phyloP scores from a whole-genome alignment of 148 eudicot species.

The Tetragonia tetragonoides region DNA sequence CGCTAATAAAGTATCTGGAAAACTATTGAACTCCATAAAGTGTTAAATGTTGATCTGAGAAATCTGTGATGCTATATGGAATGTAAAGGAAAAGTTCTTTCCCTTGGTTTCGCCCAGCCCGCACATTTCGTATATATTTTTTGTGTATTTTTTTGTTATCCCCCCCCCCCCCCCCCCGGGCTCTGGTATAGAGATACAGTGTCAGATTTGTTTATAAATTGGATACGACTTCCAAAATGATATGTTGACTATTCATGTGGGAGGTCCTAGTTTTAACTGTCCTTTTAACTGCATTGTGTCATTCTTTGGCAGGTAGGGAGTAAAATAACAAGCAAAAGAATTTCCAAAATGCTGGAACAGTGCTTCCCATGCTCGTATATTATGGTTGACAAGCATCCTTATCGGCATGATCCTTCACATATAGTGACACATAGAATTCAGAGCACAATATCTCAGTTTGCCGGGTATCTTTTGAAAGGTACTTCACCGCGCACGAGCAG shows the following conservation, averaged over 20 bases:
- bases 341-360: conserved; percentile 64
- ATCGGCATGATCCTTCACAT: conserved; percentile 91
- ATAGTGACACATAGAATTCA: conserved; percentile 89
- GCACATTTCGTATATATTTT: background rate
- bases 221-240: background rate
- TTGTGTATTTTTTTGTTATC: background rate
- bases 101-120: no score
- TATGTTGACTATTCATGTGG: conserved; percentile 6
- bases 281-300: conserved; percentile 5
- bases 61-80: background rate
- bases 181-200: background rate
- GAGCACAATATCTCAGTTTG: conserved; percentile 61
- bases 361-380: conserved; percentile 70
- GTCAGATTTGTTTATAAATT: conserved; percentile 4
- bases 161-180: background rate
- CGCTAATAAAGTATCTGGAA: background rate
- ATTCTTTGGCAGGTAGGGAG: conserved; percentile 67
- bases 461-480: conserved; percentile 46
- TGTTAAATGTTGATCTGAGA: background rate
- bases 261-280: background rate
- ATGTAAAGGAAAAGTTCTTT: background rate
- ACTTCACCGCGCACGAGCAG: conserved; percentile 34
- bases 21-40: background rate
- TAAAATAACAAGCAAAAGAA: conserved; percentile 78
- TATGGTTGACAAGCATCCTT: conserved; percentile 79